A percentile compares a stretch with the other conserved stretches of the same genome.
Conservation (phyloP, 1,284 basidiomycete genomes). For the Tremellales sp. region DNA sequence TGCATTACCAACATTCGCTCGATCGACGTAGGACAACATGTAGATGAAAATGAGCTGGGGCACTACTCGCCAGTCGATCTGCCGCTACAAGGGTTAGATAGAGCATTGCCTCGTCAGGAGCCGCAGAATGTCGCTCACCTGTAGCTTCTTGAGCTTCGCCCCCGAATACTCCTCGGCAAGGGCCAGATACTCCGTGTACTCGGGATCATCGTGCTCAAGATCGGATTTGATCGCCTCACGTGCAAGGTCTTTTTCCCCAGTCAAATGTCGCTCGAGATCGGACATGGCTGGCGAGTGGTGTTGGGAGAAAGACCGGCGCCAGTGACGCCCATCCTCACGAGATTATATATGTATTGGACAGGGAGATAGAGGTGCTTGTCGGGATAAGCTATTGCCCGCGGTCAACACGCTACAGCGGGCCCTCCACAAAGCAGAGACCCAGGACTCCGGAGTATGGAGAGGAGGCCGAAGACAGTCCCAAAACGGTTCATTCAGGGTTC, state of each 20-base stretch:
- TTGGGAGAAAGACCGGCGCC: too few species aligned
- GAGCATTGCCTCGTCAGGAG: background rate
- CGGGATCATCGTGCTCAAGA: constrained; percentile 10
- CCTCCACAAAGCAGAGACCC: too few species aligned
- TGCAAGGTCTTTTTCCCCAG: background rate
- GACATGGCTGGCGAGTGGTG: too few species aligned
- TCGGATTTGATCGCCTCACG: too few species aligned
- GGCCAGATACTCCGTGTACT: constrained; percentile 22
- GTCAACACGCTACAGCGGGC: too few species aligned
- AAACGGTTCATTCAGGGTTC: too few species aligned
- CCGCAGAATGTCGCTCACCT: constrained; percentile 12
- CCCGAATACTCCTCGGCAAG: constrained; percentile 18
- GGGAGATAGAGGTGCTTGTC: too few species aligned
- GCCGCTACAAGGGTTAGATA: constrained; percentile 4
- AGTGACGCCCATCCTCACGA: background rate
- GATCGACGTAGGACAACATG: constrained; percentile 18
- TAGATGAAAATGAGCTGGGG: constrained; percentile 22
- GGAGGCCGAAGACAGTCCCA: too few species aligned
- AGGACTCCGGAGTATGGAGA: too few species aligned
- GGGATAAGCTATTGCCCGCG: too few species aligned
- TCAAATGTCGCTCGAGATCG: background rate
- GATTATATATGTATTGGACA: too few species aligned
- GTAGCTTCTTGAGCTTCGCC: constrained; percentile 17
- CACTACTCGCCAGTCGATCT: constrained; percentile 18
- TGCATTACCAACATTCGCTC: constrained; percentile 8